Evolutionary conservation across 163 green algal species (phyloP).

Genomic region (Chloromonas sp.): DNA sequence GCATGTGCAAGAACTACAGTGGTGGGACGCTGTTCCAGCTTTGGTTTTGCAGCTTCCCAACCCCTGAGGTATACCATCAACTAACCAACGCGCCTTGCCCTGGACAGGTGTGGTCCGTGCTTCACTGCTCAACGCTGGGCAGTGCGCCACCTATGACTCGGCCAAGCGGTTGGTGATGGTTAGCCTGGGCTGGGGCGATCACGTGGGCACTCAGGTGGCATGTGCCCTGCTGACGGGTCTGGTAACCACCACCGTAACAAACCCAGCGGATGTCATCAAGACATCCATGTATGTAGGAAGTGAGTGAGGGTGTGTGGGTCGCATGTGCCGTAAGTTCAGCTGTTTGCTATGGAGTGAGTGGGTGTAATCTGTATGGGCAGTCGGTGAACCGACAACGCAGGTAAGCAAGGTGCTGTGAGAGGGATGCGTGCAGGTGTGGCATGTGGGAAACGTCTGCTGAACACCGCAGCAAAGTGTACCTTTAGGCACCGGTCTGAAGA

Average conservation of each 20-base stretch:
- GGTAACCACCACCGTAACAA: constrained; percentile 73
- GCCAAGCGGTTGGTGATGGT: constrained; percentile 55
- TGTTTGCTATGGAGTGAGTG: not conserved
- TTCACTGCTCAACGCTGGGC: constrained; percentile 61
- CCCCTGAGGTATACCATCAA: too few relatives aligned
- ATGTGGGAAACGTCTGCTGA: too few relatives aligned
- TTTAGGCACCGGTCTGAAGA: too few relatives aligned
- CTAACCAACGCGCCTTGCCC: not conserved
- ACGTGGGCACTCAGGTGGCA: constrained; percentile 42
- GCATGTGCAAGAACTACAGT: not conserved
- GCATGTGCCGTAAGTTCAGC: not conserved
- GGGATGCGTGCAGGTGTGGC: too few relatives aligned
- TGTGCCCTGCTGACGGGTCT: constrained; percentile 42
- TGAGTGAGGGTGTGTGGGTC: constrained; percentile 6
- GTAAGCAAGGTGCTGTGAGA: too few relatives aligned
- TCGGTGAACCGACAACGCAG: not conserved
- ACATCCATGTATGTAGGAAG: constrained; percentile 59
- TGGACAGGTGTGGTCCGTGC: constrained; percentile 44
- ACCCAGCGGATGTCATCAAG: constrained; percentile 78
- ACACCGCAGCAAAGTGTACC: too few relatives aligned
- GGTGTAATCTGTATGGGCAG: not conserved
- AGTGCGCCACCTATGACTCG: constrained; percentile 76
- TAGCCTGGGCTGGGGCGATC: constrained; percentile 43
- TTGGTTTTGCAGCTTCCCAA: not conserved
- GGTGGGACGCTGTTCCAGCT: not conserved